Conservation (phyloP, 2,329 filamentous ascomycete species). For the Sphaerulina populicola region DNA sequence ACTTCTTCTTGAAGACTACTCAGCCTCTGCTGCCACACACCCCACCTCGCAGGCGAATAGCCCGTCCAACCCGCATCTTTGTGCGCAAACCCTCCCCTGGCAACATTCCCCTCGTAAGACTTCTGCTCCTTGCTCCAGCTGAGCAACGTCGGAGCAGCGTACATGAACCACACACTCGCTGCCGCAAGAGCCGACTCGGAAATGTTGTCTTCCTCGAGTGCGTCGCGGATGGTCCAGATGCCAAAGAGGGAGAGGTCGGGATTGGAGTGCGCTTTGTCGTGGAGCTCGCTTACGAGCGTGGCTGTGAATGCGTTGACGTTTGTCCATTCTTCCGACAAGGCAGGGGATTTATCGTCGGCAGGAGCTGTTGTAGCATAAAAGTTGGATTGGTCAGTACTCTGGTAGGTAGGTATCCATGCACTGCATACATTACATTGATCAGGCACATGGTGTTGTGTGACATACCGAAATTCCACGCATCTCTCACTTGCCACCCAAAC, state of each 20-base stretch:
- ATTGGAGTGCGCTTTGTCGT: conserved; percentile 14
- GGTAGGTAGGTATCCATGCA: neutral
- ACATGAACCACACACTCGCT: conserved; percentile 28
- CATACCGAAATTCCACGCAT: conserved; percentile 28
- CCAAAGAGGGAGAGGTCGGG: conserved; percentile 28
- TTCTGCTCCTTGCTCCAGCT: conserved; percentile 22
- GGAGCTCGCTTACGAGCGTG: conserved; percentile 20
- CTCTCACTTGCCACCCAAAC: conserved; percentile 28
- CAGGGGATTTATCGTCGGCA: conserved; percentile 18
- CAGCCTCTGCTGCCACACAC: conserved; percentile 23
- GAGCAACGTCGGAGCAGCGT: conserved; percentile 23
- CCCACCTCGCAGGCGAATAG: conserved; percentile 26
- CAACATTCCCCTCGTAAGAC: conserved; percentile 28
- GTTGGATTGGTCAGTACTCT: neutral
- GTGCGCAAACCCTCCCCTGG: conserved; percentile 23
- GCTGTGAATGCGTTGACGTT: conserved; percentile 30
- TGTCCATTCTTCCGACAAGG: conserved; percentile 16
- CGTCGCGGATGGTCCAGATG: conserved; percentile 28
- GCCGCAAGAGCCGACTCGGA: conserved; percentile 22
- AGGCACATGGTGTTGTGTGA: neutral
- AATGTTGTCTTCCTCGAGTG: conserved; percentile 25
- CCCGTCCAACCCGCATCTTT: conserved; percentile 25
- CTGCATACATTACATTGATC: neutral
- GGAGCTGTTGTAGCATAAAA: conserved; percentile 5
- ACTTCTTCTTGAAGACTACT: conserved; percentile 9